phyloP scores from a whole-genome alignment of 2,329 filamentous ascomycete species.

The Pestalotiopsis fici region DNA sequence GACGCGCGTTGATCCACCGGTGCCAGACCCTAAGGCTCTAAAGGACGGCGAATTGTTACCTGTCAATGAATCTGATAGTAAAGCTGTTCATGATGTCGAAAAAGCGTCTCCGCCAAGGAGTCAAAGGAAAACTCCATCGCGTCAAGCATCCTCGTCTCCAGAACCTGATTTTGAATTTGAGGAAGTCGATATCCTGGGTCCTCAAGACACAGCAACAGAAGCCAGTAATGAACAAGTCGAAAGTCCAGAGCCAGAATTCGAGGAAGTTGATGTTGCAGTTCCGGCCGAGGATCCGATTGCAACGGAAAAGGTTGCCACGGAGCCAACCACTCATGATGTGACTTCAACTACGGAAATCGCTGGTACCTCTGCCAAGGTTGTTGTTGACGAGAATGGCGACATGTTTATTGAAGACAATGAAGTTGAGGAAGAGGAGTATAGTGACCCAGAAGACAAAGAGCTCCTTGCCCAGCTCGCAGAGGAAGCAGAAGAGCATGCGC shows the following conservation, averaged over 20 bases:
- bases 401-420: conserved; percentile 59
- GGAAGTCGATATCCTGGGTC: conserved; percentile 31
- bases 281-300: conserved; percentile 21
- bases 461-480: conserved; percentile 82
- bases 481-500: conserved; percentile 90
- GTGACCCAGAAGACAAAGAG: conserved; percentile 90
- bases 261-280: conserved; percentile 32
- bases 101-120: not conserved
- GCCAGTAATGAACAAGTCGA: not conserved
- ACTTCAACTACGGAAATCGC: conserved; percentile 13
- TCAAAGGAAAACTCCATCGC: not conserved
- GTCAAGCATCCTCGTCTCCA: conserved; percentile 24
- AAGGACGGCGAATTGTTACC: conserved; percentile 2
- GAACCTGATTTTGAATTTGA: conserved; percentile 38
- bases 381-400: conserved; percentile 34
- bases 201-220: conserved; percentile 19
- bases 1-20: conserved; percentile 19
- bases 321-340: conserved; percentile 25
- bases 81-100: not conserved
- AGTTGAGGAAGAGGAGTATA: conserved; percentile 64
- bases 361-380: conserved; percentile 12
- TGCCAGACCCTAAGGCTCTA: conserved; percentile 6
- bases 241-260: conserved; percentile 36
- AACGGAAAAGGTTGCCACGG: conserved; percentile 4
- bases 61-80: not conserved